phyloP scores from a whole-genome alignment of 2,329 filamentous ascomycete genomes.

The Claviceps arundinis region DNA sequence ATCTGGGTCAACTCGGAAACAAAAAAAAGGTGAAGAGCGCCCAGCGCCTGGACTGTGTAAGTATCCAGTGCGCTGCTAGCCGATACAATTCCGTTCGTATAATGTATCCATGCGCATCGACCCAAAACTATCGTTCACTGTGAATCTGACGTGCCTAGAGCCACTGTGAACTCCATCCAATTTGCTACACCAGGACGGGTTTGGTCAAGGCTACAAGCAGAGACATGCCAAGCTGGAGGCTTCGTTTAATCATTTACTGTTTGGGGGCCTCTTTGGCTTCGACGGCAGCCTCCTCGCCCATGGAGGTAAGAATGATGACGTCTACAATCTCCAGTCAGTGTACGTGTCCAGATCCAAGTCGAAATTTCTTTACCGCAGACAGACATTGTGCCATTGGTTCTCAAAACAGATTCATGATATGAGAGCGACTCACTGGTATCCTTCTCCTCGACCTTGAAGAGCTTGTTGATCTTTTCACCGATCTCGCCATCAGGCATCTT shows the following conservation, averaged over 20 bases:
- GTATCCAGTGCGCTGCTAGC: constrained; percentile 24
- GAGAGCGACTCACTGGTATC: constrained; percentile 67
- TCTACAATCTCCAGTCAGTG: constrained; percentile 35
- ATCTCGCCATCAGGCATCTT: constrained; percentile 82
- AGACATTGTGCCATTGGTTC: neutral
- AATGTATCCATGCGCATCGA: constrained; percentile 26
- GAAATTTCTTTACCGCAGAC: neutral
- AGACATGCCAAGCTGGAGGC: constrained; percentile 11
- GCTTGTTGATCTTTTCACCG: constrained; percentile 71
- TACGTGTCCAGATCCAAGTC: neutral
- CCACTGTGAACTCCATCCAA: constrained; percentile 17
- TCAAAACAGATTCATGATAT: neutral
- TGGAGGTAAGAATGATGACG: constrained; percentile 84
- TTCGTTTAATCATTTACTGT: constrained; percentile 12
- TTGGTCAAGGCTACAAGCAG: constrained; percentile 14
- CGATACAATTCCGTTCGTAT: constrained; percentile 32
- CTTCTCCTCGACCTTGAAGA: constrained; percentile 75
- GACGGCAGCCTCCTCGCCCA: constrained; percentile 88
- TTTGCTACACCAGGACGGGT: constrained; percentile 12
- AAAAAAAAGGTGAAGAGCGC: constrained; percentile 19
- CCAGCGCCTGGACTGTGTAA: constrained; percentile 10
- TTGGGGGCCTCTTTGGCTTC: constrained; percentile 85
- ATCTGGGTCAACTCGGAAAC: constrained; percentile 22
- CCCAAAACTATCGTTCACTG: constrained; percentile 24
- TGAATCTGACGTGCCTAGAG: constrained; percentile 21